phyloP scores from a whole-genome alignment of 768 basidiomycete genomes.

The Podaxis pistillaris region DNA sequence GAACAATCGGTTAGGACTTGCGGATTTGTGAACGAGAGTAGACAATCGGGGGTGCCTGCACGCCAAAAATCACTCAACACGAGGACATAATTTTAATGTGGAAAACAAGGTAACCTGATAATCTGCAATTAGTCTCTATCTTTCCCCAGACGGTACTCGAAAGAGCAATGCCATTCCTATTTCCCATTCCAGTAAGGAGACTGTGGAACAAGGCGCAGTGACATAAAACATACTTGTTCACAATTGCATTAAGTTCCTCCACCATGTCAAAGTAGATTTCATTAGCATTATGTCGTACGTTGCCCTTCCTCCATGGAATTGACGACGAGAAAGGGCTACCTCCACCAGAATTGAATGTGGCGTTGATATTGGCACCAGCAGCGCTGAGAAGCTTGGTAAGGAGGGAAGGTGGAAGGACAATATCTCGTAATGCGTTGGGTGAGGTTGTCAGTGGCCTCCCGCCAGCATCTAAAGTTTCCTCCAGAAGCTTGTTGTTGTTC shows the following conservation, averaged over 20 bases:
- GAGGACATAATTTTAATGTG: neutral
- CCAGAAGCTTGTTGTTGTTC: constrained; percentile 60
- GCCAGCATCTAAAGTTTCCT: constrained; percentile 93
- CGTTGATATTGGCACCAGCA: constrained; percentile 48
- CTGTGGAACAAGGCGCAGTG: neutral
- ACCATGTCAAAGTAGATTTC: constrained; percentile 92
- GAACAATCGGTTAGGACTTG: constrained; percentile 73
- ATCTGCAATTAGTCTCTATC: constrained; percentile 71
- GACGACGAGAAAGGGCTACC: constrained; percentile 76
- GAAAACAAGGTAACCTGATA: constrained; percentile 57
- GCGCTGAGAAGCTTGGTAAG: constrained; percentile 67
- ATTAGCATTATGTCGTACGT: constrained; percentile 80
- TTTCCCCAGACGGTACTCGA: constrained; percentile 71
- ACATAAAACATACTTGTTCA: constrained; percentile 60
- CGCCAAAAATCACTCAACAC: constrained; percentile 7
- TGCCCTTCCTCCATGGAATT: constrained; percentile 91
- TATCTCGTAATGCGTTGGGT: constrained; percentile 85
- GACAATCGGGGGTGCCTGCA: constrained; percentile 85
- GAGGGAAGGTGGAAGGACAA: constrained; percentile 89
- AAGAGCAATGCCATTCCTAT: constrained; percentile 66
- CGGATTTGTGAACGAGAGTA: constrained; percentile 74
- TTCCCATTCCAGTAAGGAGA: constrained; percentile 5
- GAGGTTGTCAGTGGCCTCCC: constrained; percentile 93
- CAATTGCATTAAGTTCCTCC: constrained; percentile 76
- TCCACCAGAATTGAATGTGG: constrained; percentile 44